These are phyloP conservation scores for Stagonosporopsis vannaccii DNA, from an alignment of 2,329 filamentous ascomycete species.

Conservation along the genomic window DNA sequence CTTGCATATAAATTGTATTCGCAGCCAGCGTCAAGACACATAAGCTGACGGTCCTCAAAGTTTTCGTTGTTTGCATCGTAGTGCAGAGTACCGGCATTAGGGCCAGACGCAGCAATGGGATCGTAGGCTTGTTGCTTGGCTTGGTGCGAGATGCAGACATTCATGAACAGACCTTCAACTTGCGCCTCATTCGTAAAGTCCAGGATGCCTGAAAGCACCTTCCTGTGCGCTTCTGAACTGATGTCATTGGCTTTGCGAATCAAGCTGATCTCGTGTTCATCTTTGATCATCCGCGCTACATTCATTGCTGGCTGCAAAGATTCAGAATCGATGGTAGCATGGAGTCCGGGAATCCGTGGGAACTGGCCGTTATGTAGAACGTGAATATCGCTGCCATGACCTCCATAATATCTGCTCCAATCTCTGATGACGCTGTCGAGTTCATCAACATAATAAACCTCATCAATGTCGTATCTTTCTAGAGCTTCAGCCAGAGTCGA, in stretches of 20 bases:
- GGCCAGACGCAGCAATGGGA: slow-evolving; percentile 84
- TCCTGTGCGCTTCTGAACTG: slow-evolving; percentile 77
- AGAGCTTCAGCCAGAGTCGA: slow-evolving; percentile 69
- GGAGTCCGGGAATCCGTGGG: slow-evolving; percentile 20
- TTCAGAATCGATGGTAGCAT: slow-evolving; percentile 33
- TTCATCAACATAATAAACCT: slow-evolving; percentile 64
- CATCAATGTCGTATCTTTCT: slow-evolving; percentile 71
- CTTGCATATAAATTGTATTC: slow-evolving; percentile 88
- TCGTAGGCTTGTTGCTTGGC: slow-evolving; percentile 84
- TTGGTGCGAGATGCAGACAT: slow-evolving; percentile 74
- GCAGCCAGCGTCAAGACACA: slow-evolving; percentile 87
- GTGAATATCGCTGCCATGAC: slow-evolving; percentile 37
- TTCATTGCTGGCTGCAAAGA: slow-evolving; percentile 76
- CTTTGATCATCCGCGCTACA: slow-evolving; percentile 80
- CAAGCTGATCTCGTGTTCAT: slow-evolving; percentile 80
- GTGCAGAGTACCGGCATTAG: slow-evolving; percentile 85
- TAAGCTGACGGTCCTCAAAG: slow-evolving; percentile 72
- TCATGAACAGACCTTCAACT: slow-evolving; percentile 79
- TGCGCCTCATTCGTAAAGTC: slow-evolving; percentile 78
- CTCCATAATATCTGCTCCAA: slow-evolving; percentile 37
- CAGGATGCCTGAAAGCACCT: slow-evolving; percentile 70
- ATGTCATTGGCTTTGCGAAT: slow-evolving; percentile 83
- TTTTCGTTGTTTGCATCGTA: slow-evolving; percentile 82
- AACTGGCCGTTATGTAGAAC: slow-evolving; percentile 43
- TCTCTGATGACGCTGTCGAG: slow-evolving; percentile 38